Percentiles rank a stretch among this genome's conserved stretches.
Conservation (phyloP, 2,329 filamentous ascomycete species). For the Boeremia lycopersici region DNA sequence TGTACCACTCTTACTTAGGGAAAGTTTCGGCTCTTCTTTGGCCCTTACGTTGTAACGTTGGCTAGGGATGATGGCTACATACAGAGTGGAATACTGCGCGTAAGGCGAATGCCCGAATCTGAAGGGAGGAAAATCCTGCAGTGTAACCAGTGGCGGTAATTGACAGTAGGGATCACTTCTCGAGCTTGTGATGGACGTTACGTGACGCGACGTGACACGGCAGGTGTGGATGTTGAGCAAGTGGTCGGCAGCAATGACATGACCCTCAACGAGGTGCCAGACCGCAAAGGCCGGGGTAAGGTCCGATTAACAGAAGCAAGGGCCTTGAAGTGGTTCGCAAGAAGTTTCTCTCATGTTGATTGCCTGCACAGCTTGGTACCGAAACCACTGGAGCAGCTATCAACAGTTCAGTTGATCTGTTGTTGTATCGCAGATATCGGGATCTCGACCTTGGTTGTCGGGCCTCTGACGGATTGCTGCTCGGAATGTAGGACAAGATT, state of each 20-base stretch:
- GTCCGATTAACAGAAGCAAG: conserved; percentile 7
- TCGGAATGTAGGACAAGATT: conserved; percentile 17
- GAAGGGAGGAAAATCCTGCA: conserved; percentile 27
- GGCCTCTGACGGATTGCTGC: conserved; percentile 8
- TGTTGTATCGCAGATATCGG: conserved; percentile 1
- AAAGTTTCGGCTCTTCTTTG: conserved; percentile 21
- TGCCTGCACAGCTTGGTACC: not conserved
- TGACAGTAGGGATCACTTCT: conserved; percentile 25
- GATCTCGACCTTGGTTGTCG: conserved; percentile 6
- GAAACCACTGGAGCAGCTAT: not conserved
- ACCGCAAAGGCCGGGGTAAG: conserved; percentile 9
- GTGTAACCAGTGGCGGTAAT: conserved; percentile 28
- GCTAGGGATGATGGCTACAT: conserved; percentile 24
- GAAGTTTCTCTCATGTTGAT: not conserved
- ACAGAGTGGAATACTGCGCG: conserved; percentile 23
- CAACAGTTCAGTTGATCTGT: not conserved
- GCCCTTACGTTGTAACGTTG: conserved; percentile 29
- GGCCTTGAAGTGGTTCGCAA: conserved; percentile 1
- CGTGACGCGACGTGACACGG: conserved; percentile 29
- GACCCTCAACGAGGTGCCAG: conserved; percentile 13
- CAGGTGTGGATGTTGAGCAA: conserved; percentile 22
- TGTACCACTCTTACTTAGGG: conserved; percentile 17
- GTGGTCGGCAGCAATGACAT: conserved; percentile 14
- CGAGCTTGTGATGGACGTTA: conserved; percentile 25
- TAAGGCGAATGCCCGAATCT: conserved; percentile 21